Base-by-base conservation (phyloP, 352 stramenopile genomes). In the Albugo laibachii region DNA sequence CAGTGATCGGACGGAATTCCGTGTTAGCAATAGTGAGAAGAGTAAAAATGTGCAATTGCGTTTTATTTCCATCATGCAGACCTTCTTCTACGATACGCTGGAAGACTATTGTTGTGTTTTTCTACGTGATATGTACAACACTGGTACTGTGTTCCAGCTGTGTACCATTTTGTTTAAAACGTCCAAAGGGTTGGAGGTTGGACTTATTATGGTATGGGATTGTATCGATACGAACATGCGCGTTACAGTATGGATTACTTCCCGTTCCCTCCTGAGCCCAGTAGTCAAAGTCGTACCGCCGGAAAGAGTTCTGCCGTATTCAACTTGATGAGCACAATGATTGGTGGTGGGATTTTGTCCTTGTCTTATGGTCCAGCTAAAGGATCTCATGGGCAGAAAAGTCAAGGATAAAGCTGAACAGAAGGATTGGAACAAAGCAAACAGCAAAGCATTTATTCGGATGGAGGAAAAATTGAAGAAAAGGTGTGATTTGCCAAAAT, bases 381-480 rank as follows among this genome's bases (percentile, higher is more conserved):
- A 98, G 60, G 93, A 98, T 55, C 83, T 87, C 20, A 55, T 97
- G 47, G 52, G 51, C 5, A 70, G 92, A 52, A 91, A 89, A 58
- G 59, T 96, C 24, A 95, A 94, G 60, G 94, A 97, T 71, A 97
- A 97, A 71, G 86, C 81, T 13, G 80, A 88, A 31, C 87, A 97
- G 50, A 97, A 97, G 71, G 97, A 97, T 62, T 89, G 97, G 63
- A 96, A 70, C 75, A 92, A 94, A 49, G 83, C 92, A 50, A 96
- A 97, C 66, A 92, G 73, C 49, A 92, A 95, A 58, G 86, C 89
- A 37, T 71, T 98, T 12, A 98, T 97, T 60, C 74, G 91, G n/a
- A 97, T 98, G 91, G 97, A 98, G 76, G 78, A 96, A 45, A 95
- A n/a, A n/a, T 58, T 98, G 41, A 95, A 96, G 59, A 97, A 97